These are phyloP conservation scores for Penicillium taxi DNA, from an alignment of 495 filamentous ascomycete genomes.

Conservation along the genomic window DNA sequence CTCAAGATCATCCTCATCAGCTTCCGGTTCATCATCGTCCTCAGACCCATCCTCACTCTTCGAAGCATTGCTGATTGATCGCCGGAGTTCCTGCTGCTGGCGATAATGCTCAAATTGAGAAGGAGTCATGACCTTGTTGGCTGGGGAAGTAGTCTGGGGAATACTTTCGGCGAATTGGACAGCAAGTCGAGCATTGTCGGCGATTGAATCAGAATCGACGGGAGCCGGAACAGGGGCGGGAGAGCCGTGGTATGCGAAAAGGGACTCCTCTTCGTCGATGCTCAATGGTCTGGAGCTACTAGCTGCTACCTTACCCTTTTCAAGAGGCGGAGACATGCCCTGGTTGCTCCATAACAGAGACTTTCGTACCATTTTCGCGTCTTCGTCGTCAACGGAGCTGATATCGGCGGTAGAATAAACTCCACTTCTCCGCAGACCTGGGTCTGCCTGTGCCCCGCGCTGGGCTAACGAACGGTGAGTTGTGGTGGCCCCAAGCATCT, in stretches of 20 bases:
- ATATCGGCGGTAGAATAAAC: conserved; percentile 40
- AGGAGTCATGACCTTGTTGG: conserved; percentile 79
- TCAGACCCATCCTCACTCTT: conserved; percentile 41
- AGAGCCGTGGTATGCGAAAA: conserved; percentile 18
- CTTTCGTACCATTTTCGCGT: conserved; percentile 57
- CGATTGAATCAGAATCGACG: conserved; percentile 44
- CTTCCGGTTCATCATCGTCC: conserved; percentile 56
- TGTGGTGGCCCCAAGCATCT: conserved; percentile 23
- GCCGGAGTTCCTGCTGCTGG: conserved; percentile 63
- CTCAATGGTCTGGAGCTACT: conserved; percentile 9
- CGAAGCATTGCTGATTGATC: conserved; percentile 42
- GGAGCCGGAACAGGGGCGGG: conserved; percentile 32
- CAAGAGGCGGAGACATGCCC: conserved; percentile 36
- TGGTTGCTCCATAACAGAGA: conserved; percentile 42
- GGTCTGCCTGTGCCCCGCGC: conserved; percentile 24
- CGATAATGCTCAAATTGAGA: conserved; percentile 80
- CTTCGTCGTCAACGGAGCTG: conserved; percentile 52
- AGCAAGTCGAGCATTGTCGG: conserved; percentile 48
- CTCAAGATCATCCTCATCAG: conserved; percentile 80
- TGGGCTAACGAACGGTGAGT: conserved; percentile 32
- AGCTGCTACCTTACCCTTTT: conserved; percentile 19
- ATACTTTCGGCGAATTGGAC: conserved; percentile 38
- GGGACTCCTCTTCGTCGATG: conserved; percentile 11
- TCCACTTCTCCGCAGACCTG: conserved; percentile 41
- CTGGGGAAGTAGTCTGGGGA: conserved; percentile 31